Evolutionary conservation across 75 land plant species (phyloP).

Genomic region (Cupressus sempervirens): DNA sequence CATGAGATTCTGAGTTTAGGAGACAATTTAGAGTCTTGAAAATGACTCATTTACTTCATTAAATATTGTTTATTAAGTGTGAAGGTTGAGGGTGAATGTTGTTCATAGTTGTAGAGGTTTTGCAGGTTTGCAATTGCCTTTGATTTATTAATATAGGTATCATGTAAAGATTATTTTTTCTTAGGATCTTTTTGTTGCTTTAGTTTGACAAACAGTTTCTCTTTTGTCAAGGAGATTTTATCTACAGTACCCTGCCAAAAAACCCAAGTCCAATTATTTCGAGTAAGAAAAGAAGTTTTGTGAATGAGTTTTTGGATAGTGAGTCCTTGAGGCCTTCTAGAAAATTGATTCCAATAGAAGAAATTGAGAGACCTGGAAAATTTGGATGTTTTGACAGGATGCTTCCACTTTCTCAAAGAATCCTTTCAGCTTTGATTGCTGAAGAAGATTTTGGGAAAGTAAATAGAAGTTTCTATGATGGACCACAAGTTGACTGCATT

Average conservation of each 20-base stretch:
- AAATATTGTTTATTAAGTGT: not conserved
- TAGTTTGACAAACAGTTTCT: conserved; percentile 9
- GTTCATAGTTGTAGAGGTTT: not conserved
- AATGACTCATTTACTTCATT: not conserved
- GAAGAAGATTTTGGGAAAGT: conserved; percentile 51
- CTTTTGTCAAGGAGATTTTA: conserved; percentile 28
- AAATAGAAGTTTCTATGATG: conserved; percentile 1
- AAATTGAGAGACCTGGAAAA: conserved; percentile 25
- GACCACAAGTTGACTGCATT: conserved; percentile 18
- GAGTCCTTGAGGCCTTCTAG: conserved; percentile 20
- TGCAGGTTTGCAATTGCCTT: not conserved
- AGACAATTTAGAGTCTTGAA: not conserved
- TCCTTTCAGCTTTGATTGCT: conserved; percentile 70
- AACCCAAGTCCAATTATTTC: not conserved
- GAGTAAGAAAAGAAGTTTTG: not conserved
- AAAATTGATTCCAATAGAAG: conserved; percentile 9
- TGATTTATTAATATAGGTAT: not conserved
- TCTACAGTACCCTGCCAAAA: not conserved
- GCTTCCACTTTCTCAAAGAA: conserved; percentile 74
- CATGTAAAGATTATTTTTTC: not conserved
- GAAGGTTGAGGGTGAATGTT: not conserved
- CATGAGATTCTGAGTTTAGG: too few species aligned
- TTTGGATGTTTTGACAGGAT: conserved; percentile 21
- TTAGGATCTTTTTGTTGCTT: not conserved
- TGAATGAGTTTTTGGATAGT: conserved; percentile 25